Percentiles rank a stretch among this genome's conserved stretches.
These are phyloP conservation scores for Cordyceps farinosa DNA, from an alignment of 2,329 filamentous ascomycete genomes.

Conservation along the genomic window DNA sequence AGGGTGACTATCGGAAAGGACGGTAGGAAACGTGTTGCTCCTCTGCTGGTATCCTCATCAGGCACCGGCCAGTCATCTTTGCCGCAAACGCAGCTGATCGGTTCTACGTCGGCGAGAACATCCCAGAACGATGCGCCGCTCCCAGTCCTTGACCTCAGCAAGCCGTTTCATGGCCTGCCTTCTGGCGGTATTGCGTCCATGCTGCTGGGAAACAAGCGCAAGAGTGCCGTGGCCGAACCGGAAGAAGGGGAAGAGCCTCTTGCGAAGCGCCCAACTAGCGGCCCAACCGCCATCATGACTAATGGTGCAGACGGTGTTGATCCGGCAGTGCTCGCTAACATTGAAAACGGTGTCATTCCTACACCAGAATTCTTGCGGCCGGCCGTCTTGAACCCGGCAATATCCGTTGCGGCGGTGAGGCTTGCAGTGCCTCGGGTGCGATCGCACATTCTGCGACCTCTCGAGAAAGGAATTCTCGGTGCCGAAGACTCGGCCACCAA, in stretches of 20 bases:
- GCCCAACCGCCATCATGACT: constrained; percentile 69
- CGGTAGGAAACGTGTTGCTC: constrained; percentile 92
- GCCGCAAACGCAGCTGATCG: constrained; percentile 83
- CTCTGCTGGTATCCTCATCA: constrained; percentile 85
- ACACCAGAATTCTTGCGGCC: constrained; percentile 85
- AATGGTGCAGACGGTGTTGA: constrained; percentile 77
- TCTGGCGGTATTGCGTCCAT: constrained; percentile 83
- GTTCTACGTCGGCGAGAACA: constrained; percentile 59
- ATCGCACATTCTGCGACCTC: constrained; percentile 74
- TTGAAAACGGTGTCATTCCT: constrained; percentile 57
- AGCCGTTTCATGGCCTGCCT: constrained; percentile 88
- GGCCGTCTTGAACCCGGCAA: constrained; percentile 77
- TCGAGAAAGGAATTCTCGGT: constrained; percentile 63
- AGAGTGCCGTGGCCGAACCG: constrained; percentile 67
- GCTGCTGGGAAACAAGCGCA: constrained; percentile 90
- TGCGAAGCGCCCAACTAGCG: constrained; percentile 55
- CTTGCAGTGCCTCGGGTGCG: constrained; percentile 85
- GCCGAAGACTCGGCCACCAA: constrained; percentile 61
- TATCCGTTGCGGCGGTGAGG: constrained; percentile 77
- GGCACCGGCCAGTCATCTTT: constrained; percentile 83
- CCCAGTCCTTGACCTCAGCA: constrained; percentile 82
- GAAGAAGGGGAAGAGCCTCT: constrained; percentile 67
- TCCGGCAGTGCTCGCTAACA: constrained; percentile 62
- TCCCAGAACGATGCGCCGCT: constrained; percentile 70
- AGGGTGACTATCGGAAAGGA: constrained; percentile 94